Evolutionary conservation across 2,329 filamentous ascomycete species (phyloP).

Genomic region (Arthrobotrys pseudoclavata): DNA sequence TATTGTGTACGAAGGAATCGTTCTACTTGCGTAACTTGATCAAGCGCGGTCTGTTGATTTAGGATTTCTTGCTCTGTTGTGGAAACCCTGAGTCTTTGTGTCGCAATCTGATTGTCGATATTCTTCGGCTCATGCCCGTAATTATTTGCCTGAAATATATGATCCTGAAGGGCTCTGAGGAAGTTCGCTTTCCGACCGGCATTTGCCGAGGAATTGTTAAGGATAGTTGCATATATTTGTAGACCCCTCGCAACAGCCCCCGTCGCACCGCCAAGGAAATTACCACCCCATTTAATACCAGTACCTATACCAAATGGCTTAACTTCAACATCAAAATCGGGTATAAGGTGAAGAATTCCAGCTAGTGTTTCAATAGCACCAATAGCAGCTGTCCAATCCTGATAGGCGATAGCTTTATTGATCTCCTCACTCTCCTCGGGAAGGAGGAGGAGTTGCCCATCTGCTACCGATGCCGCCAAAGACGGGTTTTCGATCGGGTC

Average conservation of each 20-base stretch:
- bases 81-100: not conserved
- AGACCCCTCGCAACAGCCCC: not conserved
- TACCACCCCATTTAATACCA: slow-evolving; percentile 5
- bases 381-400: not conserved
- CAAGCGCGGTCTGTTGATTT: not conserved
- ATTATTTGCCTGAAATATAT: slow-evolving; percentile 63
- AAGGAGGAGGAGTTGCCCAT: not conserved
- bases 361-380: slow-evolving; percentile 1
- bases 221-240: slow-evolving; percentile 4
- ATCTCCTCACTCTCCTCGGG: slow-evolving; percentile 62
- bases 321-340: not conserved
- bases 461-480: not conserved
- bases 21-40: not conserved
- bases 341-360: slow-evolving; percentile 3
- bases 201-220: not conserved
- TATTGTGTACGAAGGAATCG: slow-evolving; percentile 33
- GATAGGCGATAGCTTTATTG: not conserved
- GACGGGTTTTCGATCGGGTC: not conserved
- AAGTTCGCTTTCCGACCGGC: slow-evolving; percentile 1
- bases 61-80: slow-evolving; percentile 17
- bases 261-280: not conserved
- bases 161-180: slow-evolving; percentile 63
- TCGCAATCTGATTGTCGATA: slow-evolving; percentile 29
- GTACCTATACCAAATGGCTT: slow-evolving; percentile 12
- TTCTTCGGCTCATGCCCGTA: slow-evolving; percentile 57